Base-by-base conservation (phyloP, 345 rosid species). In the Angophora floribunda region DNA sequence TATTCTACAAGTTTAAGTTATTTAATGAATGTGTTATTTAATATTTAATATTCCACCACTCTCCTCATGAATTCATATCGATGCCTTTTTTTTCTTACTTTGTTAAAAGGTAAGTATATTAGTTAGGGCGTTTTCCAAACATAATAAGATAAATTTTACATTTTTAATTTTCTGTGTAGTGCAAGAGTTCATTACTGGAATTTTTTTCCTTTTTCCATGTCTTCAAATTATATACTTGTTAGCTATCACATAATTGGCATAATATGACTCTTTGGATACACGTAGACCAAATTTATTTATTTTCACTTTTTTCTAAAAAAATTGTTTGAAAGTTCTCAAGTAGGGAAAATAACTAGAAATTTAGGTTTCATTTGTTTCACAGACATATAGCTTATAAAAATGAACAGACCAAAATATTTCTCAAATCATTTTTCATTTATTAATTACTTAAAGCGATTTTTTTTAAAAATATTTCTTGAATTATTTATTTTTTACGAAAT, bases 361-460 rank as follows among this genome's bases (percentile, higher is more conserved):
- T 26, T 26, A 61, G 4, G 13, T 30, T 61, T 28, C 1, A 26
- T 61, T 61, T 61, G 3, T 61, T 61, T 28, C 0, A 0, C 28
- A 26, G 26, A 57, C 26, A 6, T 70, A 70, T 75, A 13, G 2
- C 7, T 32, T 75, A 1, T 0, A 75, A 19, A 75, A 75, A 9
- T 9, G 0, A 75, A 36, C 1, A 0, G 5, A 41, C 2, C 9
- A 75, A 75, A 17, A 41, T 9, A 4, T 32, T 70, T 32, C 5
- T 36, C 41, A 36, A 0, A 70, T 9, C 3, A 0, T n/a, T 7
- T 2, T 36, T 36, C 0, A 3, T 41, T 19, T 5, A 41, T 9
- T 10, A 75, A 75, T 75, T 9, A 41, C 22, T 16, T 36, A 13
- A 16, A 67, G 22, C 5, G 10, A 55, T 55, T 6, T 21, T 55